Evolutionary conservation across 2,329 filamentous ascomycete species (phyloP).

Genomic region (Hypocreales sp.): DNA sequence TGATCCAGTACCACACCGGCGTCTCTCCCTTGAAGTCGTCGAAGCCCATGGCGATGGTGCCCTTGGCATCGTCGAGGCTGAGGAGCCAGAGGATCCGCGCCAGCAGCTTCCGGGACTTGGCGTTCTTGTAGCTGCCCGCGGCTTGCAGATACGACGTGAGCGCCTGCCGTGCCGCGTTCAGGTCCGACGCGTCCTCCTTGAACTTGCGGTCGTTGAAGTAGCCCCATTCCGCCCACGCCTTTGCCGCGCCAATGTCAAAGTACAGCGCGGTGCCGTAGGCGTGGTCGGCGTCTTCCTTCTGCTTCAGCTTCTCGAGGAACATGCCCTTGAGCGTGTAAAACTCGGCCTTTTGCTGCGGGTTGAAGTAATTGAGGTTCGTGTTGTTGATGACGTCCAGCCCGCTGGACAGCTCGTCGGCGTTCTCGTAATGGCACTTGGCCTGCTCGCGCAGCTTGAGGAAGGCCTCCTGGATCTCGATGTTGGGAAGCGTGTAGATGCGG

Average conservation of each 20-base stretch:
- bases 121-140: conserved; percentile 90
- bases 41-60: conserved; percentile 70
- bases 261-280: conserved; percentile 91
- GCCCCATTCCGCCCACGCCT: conserved; percentile 98
- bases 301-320: conserved; percentile 89
- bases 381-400: conserved; percentile 98
- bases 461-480: conserved; percentile 98
- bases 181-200: conserved; percentile 72
- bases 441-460: conserved; percentile 98
- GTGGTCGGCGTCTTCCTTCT: conserved; percentile 81
- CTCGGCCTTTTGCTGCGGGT: conserved; percentile 87
- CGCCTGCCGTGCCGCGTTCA: conserved; percentile 76
- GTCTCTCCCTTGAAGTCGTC: conserved; percentile 96
- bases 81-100: conserved; percentile 90
- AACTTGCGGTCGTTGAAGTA: conserved; percentile 96
- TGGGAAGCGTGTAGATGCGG: conserved; percentile 94
- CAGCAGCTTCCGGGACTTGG: conserved; percentile 87
- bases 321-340: conserved; percentile 99
- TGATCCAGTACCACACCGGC: conserved; percentile 99
- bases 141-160: conserved; percentile 94
- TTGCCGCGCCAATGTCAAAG: conserved; percentile 88
- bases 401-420: conserved; percentile 77
- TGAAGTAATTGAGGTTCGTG: conserved; percentile 98
- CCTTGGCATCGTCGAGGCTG: conserved; percentile 80
- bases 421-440: conserved; percentile 97